Base-by-base conservation (phyloP, 2,329 filamentous ascomycete genomes). In the Apiospora malaysiana region DNA sequence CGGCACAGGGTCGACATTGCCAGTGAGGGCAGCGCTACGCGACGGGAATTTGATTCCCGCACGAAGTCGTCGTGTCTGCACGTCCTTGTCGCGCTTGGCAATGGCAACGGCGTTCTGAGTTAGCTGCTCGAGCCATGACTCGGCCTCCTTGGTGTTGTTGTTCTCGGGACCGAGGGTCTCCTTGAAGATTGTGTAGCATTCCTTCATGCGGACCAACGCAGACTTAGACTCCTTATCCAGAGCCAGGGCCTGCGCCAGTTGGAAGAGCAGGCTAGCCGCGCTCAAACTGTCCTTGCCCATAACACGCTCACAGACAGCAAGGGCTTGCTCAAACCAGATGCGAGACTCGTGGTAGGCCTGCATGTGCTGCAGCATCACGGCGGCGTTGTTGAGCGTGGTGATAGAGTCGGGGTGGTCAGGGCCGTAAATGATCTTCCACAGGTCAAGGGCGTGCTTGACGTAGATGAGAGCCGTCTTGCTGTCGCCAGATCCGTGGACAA, bases 371-470 rank as follows among this genome's bases (percentile, higher is more conserved):
- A 99, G 90, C 96, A 99, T 99, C 72, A 99, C 96, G 9, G 96
- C 96, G 25, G 94, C 95, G 79, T 99, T 99, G 88, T 98, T 99
- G 83, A 98, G 92, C 21, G 96, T 98, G 10, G 97, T 99, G 83
- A 99, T 98, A 10, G 94, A 97, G 83, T 99, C 96, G 3, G 96
- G 96, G 83, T 99, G 96, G 77, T 94, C 93, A 42, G 92, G 86
- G 43, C 96, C 96, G 80, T 98, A 99, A 77, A 98, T 95, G 77
- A 98, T 89, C 86, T 97, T 98, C 95, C 95, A 98, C 73, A 99
- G 87, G 79, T 96, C 92, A 75, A 99, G 89, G 8, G 96, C 96
- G 81, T 99, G 96, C 80, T 93, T 94, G 74, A 97, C 92, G 80
- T 97, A 98, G 16, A 89, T 87, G 70, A 99, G 86, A n/a, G 95